Evolutionary conservation across 306 rosid species (phyloP).

Genomic region (Castanopsis chinensis): DNA sequence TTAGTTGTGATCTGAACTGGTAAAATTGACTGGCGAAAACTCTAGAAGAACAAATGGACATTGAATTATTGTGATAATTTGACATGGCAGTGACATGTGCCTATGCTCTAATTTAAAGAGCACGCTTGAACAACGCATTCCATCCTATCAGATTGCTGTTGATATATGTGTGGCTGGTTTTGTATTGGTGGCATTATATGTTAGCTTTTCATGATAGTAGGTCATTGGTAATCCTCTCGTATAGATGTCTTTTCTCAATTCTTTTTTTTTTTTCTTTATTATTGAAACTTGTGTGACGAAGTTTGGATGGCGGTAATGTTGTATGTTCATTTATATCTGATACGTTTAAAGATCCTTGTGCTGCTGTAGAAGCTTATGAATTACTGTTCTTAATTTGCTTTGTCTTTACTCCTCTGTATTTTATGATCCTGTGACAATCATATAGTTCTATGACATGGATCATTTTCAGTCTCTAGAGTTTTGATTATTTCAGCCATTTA

Average conservation of each 20-base stretch:
- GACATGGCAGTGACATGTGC: neutral
- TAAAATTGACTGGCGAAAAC: neutral
- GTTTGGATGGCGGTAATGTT: neutral
- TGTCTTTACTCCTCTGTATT: neutral
- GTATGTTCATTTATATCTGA: neutral
- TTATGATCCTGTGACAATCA: no score
- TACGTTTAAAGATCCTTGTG: neutral
- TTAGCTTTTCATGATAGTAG: neutral
- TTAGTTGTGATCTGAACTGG: neutral
- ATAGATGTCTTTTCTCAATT: neutral
- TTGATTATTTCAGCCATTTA: no score
- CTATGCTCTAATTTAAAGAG: neutral
- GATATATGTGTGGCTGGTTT: neutral
- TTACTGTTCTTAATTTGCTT: neutral
- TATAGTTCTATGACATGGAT: no score
- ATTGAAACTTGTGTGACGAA: neutral
- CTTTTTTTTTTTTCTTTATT: neutral
- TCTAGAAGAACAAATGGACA: neutral
- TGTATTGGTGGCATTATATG: neutral
- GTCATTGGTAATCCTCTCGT: neutral
- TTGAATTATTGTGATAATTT: neutral
- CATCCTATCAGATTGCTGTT: neutral
- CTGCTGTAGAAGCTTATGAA: neutral
- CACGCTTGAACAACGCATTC: neutral
- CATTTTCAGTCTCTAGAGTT: no score